Base-by-base conservation (phyloP, 2,329 filamentous ascomycete genomes). In the Sporothrix humicola region DNA sequence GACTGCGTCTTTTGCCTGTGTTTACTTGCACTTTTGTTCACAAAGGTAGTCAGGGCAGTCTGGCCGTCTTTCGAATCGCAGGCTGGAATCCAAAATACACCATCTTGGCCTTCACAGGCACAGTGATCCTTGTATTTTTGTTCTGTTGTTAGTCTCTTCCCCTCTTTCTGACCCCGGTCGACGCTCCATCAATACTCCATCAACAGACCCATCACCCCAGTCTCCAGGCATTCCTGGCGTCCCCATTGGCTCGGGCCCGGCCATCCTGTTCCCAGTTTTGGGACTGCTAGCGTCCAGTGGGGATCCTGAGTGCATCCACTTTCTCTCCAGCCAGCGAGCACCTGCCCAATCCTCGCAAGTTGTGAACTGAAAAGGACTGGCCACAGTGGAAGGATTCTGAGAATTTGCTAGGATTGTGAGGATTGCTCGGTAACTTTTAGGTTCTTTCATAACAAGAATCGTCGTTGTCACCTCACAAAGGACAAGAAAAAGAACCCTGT, bases 221-320 rank as follows among this genome's bases (percentile, higher is more conserved):
- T 26, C 13, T 8, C 2, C 20, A 26, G 31, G 52, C 52, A 26
- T 46, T 26, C n/a, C 42, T 20, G 10, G 10, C 42, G 17, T 23
- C 15, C n/a, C 42, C 9, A 48, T 66, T 66, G 61, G 61, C 42
- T 20, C 61, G 7, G 59, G 42, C 20, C 61, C 61, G 17, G 15
- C 61, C 61, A 48, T 26, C 42, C 42, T 48, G 10, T 48, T 48
- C 61, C 61, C 61, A 66, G 61, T 48, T 66, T 66, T 66, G 52
- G 8, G 52, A 15, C 3, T 59, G 56, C 56, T 20, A 37, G 31
- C 1, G 31, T 37, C 31, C 31, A 37, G 31, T 37, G 31, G 31
- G 31, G 31, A 37, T 37, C 2, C 31, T 37, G 31, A 3, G 31
- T 37, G 31, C 31, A 37, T 37, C 31, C 31, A 37, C 31, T 37